phyloP scores from a whole-genome alignment of 192 early-diverging fungal genomes.

The Podila verticillata region DNA sequence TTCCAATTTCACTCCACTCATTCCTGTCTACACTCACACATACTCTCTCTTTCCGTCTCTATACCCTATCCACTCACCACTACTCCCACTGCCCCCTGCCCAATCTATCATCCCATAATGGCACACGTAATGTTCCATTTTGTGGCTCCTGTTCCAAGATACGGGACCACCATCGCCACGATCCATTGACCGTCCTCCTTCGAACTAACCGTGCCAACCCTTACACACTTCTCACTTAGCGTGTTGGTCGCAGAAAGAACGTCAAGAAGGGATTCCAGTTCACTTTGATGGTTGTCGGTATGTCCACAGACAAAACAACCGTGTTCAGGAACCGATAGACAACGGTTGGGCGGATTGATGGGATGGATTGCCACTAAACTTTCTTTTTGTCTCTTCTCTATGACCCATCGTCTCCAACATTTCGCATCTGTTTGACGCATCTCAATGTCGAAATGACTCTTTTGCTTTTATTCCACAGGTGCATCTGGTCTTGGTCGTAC shows the following conservation, averaged over 20 bases:
- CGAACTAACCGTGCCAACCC: background rate
- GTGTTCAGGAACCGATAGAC: too few species aligned
- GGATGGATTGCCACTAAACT: background rate
- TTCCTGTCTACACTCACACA: background rate
- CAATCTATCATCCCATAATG: slow-evolving; percentile 9
- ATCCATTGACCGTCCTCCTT: background rate
- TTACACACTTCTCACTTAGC: slow-evolving; percentile 11
- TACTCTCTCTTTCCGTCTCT: too few species aligned
- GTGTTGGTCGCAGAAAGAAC: slow-evolving; percentile 76
- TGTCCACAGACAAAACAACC: too few species aligned
- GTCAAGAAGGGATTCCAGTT: slow-evolving; percentile 96
- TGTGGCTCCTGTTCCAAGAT: too few species aligned
- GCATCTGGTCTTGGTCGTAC: slow-evolving; percentile 96
- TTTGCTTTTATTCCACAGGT: slow-evolving; percentile 58
- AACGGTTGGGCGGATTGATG: too few species aligned
- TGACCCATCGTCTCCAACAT: background rate
- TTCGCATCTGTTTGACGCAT: background rate
- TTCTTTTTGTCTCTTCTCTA: background rate
- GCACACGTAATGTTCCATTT: slow-evolving; percentile 26
- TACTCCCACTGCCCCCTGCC: too few species aligned
- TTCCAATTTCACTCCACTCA: background rate
- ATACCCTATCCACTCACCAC: too few species aligned
- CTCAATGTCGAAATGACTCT: background rate
- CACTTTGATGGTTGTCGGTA: slow-evolving; percentile 97
- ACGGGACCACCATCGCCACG: too few species aligned